phyloP scores from a whole-genome alignment of 768 basidiomycete species.

The Mycena sanguinolenta region DNA sequence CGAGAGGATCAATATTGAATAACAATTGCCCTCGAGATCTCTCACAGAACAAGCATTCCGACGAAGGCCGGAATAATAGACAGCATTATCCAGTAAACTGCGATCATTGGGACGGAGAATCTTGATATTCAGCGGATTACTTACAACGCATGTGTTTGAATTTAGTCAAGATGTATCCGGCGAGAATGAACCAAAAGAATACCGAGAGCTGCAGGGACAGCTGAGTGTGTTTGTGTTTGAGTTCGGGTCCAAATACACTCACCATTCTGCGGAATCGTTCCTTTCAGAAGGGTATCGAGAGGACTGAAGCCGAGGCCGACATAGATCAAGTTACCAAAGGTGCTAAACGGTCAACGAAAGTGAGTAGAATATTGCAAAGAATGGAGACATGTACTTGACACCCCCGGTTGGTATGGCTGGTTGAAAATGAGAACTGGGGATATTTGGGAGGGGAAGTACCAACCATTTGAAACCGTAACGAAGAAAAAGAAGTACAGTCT shows the following conservation, averaged over 20 bases:
- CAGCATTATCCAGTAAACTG: conserved; percentile 6
- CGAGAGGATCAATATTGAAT: background rate
- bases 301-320: conserved; percentile 10
- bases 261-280: conserved; percentile 9
- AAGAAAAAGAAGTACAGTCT: conserved; percentile 13
- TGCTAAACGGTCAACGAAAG: background rate
- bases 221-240: background rate
- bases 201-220: background rate
- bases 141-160: conserved; percentile 6
- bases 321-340: conserved; percentile 12
- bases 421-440: too few species aligned
- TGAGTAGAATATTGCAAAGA: background rate
- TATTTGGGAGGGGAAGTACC: too few species aligned
- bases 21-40: background rate
- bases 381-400: background rate
- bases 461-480: conserved; percentile 3
- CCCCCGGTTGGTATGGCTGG: conserved; percentile 2
- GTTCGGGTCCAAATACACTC: background rate
- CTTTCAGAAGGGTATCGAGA: conserved; percentile 10
- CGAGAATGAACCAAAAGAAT: conserved; percentile 1
- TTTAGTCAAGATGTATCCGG: background rate
- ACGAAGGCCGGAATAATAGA: conserved; percentile 6
- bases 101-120: background rate
- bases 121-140: background rate
- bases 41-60: conserved; percentile 4